Base-by-base conservation (phyloP, 176 grass and related monocot genomes). In the Musa beccarii region DNA sequence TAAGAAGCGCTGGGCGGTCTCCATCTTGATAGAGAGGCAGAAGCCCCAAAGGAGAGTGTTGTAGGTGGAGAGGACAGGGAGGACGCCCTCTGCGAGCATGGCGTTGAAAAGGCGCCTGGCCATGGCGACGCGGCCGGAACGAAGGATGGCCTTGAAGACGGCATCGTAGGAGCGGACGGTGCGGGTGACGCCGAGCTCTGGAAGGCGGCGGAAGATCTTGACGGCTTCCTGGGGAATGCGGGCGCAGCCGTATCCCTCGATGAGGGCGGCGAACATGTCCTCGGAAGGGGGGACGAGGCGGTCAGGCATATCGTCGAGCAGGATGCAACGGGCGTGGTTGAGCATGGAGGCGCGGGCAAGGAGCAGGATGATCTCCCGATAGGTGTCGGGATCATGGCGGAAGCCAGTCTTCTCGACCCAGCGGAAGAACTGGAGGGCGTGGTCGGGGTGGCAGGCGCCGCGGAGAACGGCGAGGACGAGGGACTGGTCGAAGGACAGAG, bases 261-360 rank as follows among this genome's bases (percentile, higher is more conserved):
- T 86, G 71, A 93, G 90, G 11, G 83, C 72, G 3, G 78, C 83
- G 9, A 97, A 72, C 49, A 89, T 92, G 75, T 84, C 28, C 86
- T 98, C 95, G 29, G 85, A 78, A 1, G 86, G 95, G 59, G 79
- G 11, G 12, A 91, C 28, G 59, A 75, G 78, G 74, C 89, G 84
- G 5, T 83, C 79, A 1, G 95, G 95, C 95, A 98, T 98, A 79
- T 85, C 87, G 0, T 98, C 95, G 49, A 98, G 88, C 73, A 98
- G 25, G 77, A 98, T 68, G 84, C 94, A 98, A 53, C 94, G 94
- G 2, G 94, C 94, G 65, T 98, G 94, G 88, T 98, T 98, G 84
- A 98, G 82, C 95, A 98, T 93, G 71, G 86, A 80, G 55, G 57
- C 28, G 70, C 80, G 74, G 52, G 95, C 71, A 8, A 98, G 88